Base-by-base conservation (phyloP, 1,284 basidiomycete species). In the Marasmius fiardii region DNA sequence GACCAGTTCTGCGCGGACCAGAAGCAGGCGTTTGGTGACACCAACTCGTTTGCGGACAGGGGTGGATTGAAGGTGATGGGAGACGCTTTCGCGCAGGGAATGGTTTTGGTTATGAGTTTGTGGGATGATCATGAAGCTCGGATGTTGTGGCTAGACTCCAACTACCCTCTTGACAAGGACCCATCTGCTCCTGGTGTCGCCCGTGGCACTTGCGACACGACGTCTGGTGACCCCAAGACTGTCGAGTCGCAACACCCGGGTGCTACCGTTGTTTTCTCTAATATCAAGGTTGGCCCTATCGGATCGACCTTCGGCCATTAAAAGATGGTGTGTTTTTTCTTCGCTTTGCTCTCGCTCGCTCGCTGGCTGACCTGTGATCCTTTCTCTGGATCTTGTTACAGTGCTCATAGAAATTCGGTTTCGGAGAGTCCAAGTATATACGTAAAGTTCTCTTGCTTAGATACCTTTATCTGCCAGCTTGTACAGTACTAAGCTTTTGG, bases 131-230 rank as follows among this genome's bases (percentile, higher is more conserved):
- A 82, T 61, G 70, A 71, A 35, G 80, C 73, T 58, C 68, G 76
- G 63, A 83, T 84, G 81, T 74, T 82, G 64, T 83, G 82, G 82
- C 78, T 84, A 67, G 81, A 85, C 70, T 73, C 70, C 62, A 70
- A 71, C 71, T 83, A 82, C 71, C 81, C 82, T 47, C 71, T 72
- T 57, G 65, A 64, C 63, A 68, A 66, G 23, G 64, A 71, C 61
- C 64, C 78, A 16, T 69, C 70, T 55, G 54, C 60, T 52, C 77
- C 80, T 51, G 82, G 81, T 67, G 71, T 81, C 54, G 68, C 74
- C 55, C 79, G 82, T 65, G 82, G 82, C 56, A 73, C 75, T 16
- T 84, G 82, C 67, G 55, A 79, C 2, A 76, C 78, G 35, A 68
- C 67, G 14, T 78, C 76, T 41, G 82, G 81, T 55, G 65, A 64